phyloP scores from a whole-genome alignment of 805 yeast genomes.

The Yamadazyma scolyti region DNA sequence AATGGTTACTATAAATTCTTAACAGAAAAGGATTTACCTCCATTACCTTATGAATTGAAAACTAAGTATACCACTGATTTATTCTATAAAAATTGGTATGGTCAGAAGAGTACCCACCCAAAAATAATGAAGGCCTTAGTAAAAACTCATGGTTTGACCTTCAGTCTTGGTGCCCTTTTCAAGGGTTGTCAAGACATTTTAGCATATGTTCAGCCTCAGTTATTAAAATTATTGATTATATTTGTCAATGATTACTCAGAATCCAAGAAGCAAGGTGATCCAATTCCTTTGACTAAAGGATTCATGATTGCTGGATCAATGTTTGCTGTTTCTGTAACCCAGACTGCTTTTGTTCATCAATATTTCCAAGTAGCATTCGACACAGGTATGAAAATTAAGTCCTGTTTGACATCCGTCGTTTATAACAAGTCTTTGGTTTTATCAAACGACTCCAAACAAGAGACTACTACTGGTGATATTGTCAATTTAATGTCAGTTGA shows the following conservation, averaged over 20 bases:
- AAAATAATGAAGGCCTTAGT: conserved; percentile 60
- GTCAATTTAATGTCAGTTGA: conserved; percentile 95
- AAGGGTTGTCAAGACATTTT: conserved; percentile 73
- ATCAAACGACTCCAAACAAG: conserved; percentile 67
- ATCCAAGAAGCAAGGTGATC: conserved; percentile 30
- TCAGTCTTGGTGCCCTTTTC: conserved; percentile 66
- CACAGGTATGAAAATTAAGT: conserved; percentile 71
- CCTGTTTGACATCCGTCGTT: conserved; percentile 63
- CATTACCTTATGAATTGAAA: conserved; percentile 64
- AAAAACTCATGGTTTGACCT: conserved; percentile 73
- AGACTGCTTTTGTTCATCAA: conserved; percentile 74
- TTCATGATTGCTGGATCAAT: conserved; percentile 70
- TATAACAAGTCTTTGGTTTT: conserved; percentile 66
- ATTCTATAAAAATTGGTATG: conserved; percentile 60
- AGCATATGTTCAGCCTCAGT: conserved; percentile 42
- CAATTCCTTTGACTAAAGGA: conserved; percentile 68
- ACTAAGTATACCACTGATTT: conserved; percentile 47
- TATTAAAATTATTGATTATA: conserved; percentile 25
- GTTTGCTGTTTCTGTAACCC: conserved; percentile 74
- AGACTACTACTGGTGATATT: conserved; percentile 84
- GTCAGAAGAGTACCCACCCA: conserved; percentile 41
- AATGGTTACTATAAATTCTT: conserved; percentile 65
- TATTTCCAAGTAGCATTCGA: conserved; percentile 73
- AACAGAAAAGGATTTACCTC: conserved; percentile 67
- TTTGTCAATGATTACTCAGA: conserved; percentile 36